A percentile compares a stretch with the other conserved stretches of the same genome.
Evolutionary conservation across 1,139 yeast species (phyloP).

Genomic region (Kodamaea ohmeri): DNA sequence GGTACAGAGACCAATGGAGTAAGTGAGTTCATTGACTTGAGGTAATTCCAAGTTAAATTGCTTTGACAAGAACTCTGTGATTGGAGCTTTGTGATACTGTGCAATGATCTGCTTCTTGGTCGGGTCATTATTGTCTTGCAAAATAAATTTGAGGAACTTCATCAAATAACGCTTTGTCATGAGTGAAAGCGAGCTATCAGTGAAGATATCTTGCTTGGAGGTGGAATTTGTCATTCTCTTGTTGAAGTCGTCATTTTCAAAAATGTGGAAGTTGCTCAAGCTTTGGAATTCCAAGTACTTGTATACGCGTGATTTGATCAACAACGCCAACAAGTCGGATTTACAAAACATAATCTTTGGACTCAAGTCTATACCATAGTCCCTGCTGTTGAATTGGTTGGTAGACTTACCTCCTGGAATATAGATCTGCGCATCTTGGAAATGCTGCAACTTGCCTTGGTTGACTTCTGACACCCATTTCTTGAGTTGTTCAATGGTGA

Average conservation of each 20-base stretch:
- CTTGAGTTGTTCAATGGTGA: constrained; percentile 80
- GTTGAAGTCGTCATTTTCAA: constrained; percentile 77
- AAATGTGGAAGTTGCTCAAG: constrained; percentile 83
- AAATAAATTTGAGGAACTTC: constrained; percentile 88
- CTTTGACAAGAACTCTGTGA: constrained; percentile 54
- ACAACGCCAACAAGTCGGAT: constrained; percentile 74
- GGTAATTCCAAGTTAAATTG: constrained; percentile 70
- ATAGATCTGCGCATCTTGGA: constrained; percentile 65
- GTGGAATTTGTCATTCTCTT: constrained; percentile 73
- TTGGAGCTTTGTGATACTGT: constrained; percentile 54
- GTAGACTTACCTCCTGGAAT: constrained; percentile 55
- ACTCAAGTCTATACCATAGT: constrained; percentile 84
- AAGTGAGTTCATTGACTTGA: constrained; percentile 78
- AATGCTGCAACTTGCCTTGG: constrained; percentile 46
- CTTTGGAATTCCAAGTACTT: constrained; percentile 92
- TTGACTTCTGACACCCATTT: constrained; percentile 72
- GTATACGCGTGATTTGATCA: constrained; percentile 81
- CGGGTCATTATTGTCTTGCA: constrained; percentile 61
- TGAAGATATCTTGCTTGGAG: constrained; percentile 85
- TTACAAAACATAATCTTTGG: constrained; percentile 88
- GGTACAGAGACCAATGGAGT: constrained; percentile 79
- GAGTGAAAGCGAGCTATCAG: constrained; percentile 76
- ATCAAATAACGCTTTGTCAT: constrained; percentile 79
- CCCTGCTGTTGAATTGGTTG: constrained; percentile 56
- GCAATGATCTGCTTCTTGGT: constrained; percentile 50